Evolutionary conservation across 2,329 filamentous ascomycete genomes (phyloP).

Genomic region (Scopulariopsis brevicaulis): DNA sequence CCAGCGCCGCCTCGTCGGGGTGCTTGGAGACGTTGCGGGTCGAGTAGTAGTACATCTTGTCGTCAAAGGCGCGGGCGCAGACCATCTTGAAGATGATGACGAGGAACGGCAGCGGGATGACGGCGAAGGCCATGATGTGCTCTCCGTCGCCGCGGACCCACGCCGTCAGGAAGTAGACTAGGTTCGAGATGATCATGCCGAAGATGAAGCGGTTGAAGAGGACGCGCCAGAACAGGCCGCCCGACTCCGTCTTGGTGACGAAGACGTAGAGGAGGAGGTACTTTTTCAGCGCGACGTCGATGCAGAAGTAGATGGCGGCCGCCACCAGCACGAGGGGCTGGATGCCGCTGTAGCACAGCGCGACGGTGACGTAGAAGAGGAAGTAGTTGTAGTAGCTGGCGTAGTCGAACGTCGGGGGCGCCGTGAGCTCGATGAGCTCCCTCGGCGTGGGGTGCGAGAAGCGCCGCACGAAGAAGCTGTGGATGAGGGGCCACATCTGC

Average conservation of each 20-base stretch:
- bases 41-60: conserved; percentile 70
- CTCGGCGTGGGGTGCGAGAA: conserved; percentile 82
- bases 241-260: conserved; percentile 92
- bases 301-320: conserved; percentile 75
- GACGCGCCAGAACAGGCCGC: conserved; percentile 83
- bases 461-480: conserved; percentile 73
- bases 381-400: conserved; percentile 98
- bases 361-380: conserved; percentile 84
- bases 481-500: conserved; percentile 74
- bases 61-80: conserved; percentile 66
- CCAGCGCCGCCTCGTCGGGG: conserved; percentile 27
- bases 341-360: conserved; percentile 71
- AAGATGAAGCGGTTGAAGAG: conserved; percentile 91
- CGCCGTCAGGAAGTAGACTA: conserved; percentile 66
- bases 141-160: conserved; percentile 55
- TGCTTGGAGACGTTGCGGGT: conserved; percentile 43
- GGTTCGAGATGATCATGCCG: conserved; percentile 64
- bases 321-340: conserved; percentile 83
- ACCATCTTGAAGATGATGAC: conserved; percentile 80
- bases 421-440: conserved; percentile 84
- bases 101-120: conserved; percentile 67
- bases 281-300: conserved; percentile 89
- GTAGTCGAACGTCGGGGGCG: conserved; percentile 87
- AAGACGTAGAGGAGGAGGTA: conserved; percentile 92
- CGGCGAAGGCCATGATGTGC: conserved; percentile 50